Evolutionary conservation across 164 flowering plant species (phyloP).

Genomic region (Dillenia turbinata): DNA sequence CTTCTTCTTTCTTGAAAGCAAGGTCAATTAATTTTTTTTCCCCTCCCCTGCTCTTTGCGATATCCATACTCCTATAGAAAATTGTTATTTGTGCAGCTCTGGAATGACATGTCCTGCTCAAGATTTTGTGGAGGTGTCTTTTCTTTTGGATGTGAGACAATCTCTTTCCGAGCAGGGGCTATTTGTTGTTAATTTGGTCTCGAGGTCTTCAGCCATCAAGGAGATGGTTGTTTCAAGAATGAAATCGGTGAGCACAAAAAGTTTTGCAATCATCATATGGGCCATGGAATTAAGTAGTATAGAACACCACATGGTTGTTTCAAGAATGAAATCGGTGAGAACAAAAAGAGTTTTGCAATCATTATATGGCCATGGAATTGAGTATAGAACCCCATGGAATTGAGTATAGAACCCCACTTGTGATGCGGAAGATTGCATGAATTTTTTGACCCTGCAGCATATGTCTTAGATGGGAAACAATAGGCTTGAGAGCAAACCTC

Average conservation of each 20-base stretch:
- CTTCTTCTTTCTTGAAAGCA: neutral
- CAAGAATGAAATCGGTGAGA: no score
- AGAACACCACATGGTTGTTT: neutral
- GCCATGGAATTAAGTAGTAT: neutral
- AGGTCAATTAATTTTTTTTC: neutral
- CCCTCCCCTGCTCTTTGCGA: no score
- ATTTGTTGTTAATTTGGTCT: conserved; percentile 75
- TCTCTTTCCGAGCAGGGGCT: conserved; percentile 71
- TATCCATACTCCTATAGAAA: no score
- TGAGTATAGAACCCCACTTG: no score
- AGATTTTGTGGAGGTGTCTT: conserved; percentile 74
- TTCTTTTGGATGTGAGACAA: conserved; percentile 55
- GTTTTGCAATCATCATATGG: neutral
- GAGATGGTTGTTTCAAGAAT: conserved; percentile 62
- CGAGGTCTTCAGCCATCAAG: conserved; percentile 67
- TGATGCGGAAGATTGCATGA: no score
- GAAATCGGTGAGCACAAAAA: conserved; percentile 46
- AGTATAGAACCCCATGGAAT: no score
- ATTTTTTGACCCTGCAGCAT: no score
- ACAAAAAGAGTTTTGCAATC: no score
- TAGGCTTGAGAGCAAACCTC: no score
- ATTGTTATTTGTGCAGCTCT: conserved; percentile 45
- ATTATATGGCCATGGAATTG: no score
- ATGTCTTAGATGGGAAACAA: no score
- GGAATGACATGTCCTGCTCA: conserved; percentile 90